Conservation (phyloP, 768 basidiomycete genomes). For the Gloeostereum incarnatum region DNA sequence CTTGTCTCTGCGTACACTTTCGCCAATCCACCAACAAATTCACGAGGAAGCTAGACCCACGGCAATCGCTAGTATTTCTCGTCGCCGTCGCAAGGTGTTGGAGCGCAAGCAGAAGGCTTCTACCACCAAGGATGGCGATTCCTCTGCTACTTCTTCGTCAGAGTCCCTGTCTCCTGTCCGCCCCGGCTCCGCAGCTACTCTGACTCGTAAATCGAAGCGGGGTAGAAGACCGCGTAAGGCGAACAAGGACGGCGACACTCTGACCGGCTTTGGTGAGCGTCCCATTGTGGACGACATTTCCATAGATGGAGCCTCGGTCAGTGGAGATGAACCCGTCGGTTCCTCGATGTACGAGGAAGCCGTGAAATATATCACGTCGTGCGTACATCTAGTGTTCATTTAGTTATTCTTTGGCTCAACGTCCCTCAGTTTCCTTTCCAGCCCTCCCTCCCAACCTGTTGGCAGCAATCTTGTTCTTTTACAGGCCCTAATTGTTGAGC, state of each 20-base stretch:
- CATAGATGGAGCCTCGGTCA: constrained; percentile 28
- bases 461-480: constrained; percentile 50
- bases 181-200: constrained; percentile 8
- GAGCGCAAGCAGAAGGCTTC: not conserved
- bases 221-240: not conserved
- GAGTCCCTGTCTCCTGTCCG: not conserved
- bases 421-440: constrained; percentile 37
- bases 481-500: constrained; percentile 68
- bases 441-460: constrained; percentile 30
- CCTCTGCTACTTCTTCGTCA: not conserved
- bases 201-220: not conserved
- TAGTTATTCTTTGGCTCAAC: not conserved
- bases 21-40: not conserved
- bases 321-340: constrained; percentile 15
- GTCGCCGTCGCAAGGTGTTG: not conserved
- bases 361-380: constrained; percentile 52
- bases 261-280: constrained; percentile 23
- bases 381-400: constrained; percentile 24
- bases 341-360: constrained; percentile 48
- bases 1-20: constrained; percentile 2
- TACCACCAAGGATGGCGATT: not conserved
- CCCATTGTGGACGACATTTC: constrained; percentile 45
- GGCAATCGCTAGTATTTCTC: not conserved
- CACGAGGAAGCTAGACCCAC: not conserved
- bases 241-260: not conserved